Evolutionary conservation across 352 stramenopile genomes (phyloP).

Genomic region (Phytophthora foliorum): DNA sequence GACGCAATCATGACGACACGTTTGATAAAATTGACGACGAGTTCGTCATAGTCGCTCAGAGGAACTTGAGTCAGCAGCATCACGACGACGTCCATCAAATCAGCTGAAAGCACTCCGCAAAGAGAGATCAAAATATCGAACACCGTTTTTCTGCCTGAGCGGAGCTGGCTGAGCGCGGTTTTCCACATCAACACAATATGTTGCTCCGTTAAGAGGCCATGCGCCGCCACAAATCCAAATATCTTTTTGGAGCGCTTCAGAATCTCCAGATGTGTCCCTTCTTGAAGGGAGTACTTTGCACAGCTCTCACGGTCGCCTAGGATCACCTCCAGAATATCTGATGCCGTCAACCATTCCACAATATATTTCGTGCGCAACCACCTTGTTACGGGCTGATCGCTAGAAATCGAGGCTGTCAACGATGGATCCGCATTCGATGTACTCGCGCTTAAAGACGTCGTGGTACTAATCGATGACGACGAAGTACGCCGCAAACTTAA

Average conservation of each 20-base stretch:
- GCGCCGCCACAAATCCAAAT: slow-evolving; percentile 71
- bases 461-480: slow-evolving; percentile 42
- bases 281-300: slow-evolving; percentile 74
- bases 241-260: slow-evolving; percentile 81
- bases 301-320: slow-evolving; percentile 76
- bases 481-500: slow-evolving; percentile 56
- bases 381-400: slow-evolving; percentile 52
- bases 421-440: slow-evolving; percentile 34
- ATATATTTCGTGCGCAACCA: slow-evolving; percentile 83
- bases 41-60: slow-evolving; percentile 77
- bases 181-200: slow-evolving; percentile 86
- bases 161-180: slow-evolving; percentile 71
- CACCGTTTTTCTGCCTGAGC: slow-evolving; percentile 72
- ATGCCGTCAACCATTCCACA: slow-evolving; percentile 82
- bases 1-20: slow-evolving; percentile 78
- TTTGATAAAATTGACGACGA: slow-evolving; percentile 83
- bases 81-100: slow-evolving; percentile 83
- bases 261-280: slow-evolving; percentile 85
- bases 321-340: slow-evolving; percentile 85
- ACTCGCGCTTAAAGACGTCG: slow-evolving; percentile 38
- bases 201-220: slow-evolving; percentile 65
- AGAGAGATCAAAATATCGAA: slow-evolving; percentile 82
- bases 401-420: slow-evolving; percentile 34
- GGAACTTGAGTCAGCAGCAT: slow-evolving; percentile 80
- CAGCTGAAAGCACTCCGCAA: slow-evolving; percentile 69